Percentiles rank a stretch among this genome's conserved stretches.
Conservation (phyloP, 1,139 yeast genomes). For the Sugiyamaella neomexicana region DNA sequence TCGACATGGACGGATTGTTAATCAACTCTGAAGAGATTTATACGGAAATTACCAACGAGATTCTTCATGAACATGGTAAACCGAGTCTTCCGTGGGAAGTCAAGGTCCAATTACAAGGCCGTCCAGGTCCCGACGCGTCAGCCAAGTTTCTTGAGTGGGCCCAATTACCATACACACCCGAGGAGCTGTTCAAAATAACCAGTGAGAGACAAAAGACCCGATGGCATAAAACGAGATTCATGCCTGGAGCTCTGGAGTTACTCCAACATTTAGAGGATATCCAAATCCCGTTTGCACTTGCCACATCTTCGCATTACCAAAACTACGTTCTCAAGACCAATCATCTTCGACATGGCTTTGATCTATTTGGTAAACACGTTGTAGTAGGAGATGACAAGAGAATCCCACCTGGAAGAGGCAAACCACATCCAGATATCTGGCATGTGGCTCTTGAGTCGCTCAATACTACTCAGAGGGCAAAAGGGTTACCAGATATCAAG, state of each 20-base stretch:
- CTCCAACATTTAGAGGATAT: slow-evolving; percentile 51
- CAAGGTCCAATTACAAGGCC: slow-evolving; percentile 82
- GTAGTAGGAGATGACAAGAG: slow-evolving; percentile 88
- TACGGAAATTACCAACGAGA: slow-evolving; percentile 68
- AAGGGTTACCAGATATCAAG: slow-evolving; percentile 48
- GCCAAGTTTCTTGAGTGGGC: slow-evolving; percentile 64
- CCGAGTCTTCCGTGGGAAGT: slow-evolving; percentile 88
- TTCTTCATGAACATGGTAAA: slow-evolving; percentile 66
- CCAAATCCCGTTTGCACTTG: slow-evolving; percentile 78
- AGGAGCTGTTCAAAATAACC: slow-evolving; percentile 56
- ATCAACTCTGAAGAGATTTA: slow-evolving; percentile 90
- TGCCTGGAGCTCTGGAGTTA: slow-evolving; percentile 84
- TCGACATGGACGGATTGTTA: slow-evolving; percentile 94
- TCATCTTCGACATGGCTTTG: slow-evolving; percentile 62
- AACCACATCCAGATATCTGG: slow-evolving; percentile 94
- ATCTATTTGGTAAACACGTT: slow-evolving; percentile 62
- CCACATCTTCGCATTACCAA: slow-evolving; percentile 73
- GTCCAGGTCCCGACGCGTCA: slow-evolving; percentile 76
- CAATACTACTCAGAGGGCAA: slow-evolving; percentile 48
- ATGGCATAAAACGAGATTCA: slow-evolving; percentile 65
- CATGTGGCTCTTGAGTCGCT: slow-evolving; percentile 69
- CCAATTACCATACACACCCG: slow-evolving; percentile 63
- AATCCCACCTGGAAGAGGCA: slow-evolving; percentile 81
- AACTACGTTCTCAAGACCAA: slow-evolving; percentile 69
- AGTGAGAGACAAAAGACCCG: slow-evolving; percentile 53